These are phyloP conservation scores for Podosphaera aphanis DNA, from an alignment of 2,329 filamentous ascomycete species.

Conservation along the genomic window DNA sequence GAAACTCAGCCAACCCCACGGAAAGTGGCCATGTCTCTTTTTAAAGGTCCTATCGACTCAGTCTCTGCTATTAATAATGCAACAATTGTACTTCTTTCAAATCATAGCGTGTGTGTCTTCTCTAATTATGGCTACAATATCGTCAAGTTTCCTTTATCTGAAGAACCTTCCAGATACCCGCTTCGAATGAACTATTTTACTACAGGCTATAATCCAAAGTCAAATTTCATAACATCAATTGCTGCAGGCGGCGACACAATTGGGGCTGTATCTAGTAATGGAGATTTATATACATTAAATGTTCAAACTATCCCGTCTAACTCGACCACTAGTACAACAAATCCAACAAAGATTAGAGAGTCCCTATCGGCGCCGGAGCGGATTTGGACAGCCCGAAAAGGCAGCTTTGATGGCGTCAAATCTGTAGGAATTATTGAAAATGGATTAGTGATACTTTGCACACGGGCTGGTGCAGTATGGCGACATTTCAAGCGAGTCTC, in stretches of 20 bases:
- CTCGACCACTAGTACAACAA: constrained; percentile 55
- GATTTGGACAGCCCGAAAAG: constrained; percentile 71
- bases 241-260: constrained; percentile 78
- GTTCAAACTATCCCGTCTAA: constrained; percentile 44
- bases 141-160: constrained; percentile 52
- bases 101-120: constrained; percentile 78
- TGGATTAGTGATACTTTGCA: constrained; percentile 84
- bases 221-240: constrained; percentile 51
- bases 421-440: constrained; percentile 82
- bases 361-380: constrained; percentile 57
- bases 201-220: constrained; percentile 37
- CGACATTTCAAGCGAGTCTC: constrained; percentile 50
- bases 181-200: constrained; percentile 41
- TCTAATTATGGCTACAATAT: constrained; percentile 92
- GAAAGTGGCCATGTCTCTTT: constrained; percentile 68
- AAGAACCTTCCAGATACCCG: constrained; percentile 47
- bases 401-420: constrained; percentile 40
- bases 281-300: constrained; percentile 70
- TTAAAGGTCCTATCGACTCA: constrained; percentile 46
- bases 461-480: constrained; percentile 83
- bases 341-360: constrained; percentile 70
- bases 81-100: constrained; percentile 65
- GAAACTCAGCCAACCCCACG: constrained; percentile 63
- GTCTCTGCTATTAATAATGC: constrained; percentile 79
- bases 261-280: constrained; percentile 60